These are phyloP conservation scores for Fusarium buxicola DNA, from an alignment of 2,329 filamentous ascomycete genomes.

Conservation along the genomic window DNA sequence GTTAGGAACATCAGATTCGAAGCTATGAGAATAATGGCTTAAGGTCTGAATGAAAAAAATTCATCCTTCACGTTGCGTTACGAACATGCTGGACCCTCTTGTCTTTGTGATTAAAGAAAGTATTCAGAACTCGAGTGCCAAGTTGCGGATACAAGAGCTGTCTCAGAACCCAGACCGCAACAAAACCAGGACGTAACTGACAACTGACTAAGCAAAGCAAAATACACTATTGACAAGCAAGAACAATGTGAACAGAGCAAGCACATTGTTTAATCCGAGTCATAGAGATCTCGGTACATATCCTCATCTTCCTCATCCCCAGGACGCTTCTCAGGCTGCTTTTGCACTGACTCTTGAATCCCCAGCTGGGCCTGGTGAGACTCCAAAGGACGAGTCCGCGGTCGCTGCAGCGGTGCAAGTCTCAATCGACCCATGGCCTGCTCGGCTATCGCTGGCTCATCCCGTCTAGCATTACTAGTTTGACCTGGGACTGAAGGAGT, in stretches of 20 bases:
- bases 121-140: constrained; percentile 10
- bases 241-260: background rate
- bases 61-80: constrained; percentile 46
- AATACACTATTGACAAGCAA: background rate
- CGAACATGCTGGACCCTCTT: constrained; percentile 11
- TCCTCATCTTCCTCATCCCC: background rate
- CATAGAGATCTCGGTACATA: constrained; percentile 6
- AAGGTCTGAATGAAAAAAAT: constrained; percentile 54
- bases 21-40: constrained; percentile 55
- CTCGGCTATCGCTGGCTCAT: background rate
- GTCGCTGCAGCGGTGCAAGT: background rate
- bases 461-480: background rate
- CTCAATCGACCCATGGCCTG: background rate
- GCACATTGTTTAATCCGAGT: background rate
- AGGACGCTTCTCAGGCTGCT: background rate
- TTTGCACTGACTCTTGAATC: constrained; percentile 12
- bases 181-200: constrained; percentile 1
- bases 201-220: background rate
- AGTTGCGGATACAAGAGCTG: background rate
- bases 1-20: constrained; percentile 54
- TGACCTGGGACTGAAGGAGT: background rate
- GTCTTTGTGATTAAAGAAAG: constrained; percentile 7
- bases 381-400: background rate
- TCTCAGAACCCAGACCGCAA: background rate
- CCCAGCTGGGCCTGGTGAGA: background rate